Evolutionary conservation across 495 filamentous ascomycete genomes (phyloP).

Genomic region (Podospora australis): DNA sequence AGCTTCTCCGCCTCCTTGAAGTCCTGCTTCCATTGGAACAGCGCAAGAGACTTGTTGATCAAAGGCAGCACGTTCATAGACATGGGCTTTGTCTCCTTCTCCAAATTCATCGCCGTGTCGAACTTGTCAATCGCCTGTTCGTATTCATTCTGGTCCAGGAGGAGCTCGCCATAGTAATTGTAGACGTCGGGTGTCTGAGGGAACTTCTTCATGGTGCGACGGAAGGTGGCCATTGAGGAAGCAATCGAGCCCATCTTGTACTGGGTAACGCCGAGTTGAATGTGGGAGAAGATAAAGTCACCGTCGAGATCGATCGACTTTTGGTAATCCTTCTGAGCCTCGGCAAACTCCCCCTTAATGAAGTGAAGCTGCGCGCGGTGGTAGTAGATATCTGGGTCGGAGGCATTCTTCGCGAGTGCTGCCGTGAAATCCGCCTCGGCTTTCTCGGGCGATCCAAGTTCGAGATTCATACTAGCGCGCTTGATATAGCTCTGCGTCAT

Average conservation of each 20-base stretch:
- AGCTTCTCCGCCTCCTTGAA: constrained; percentile 91
- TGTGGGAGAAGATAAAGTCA: constrained; percentile 98
- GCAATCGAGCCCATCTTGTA: constrained; percentile 99
- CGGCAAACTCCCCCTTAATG: constrained; percentile 86
- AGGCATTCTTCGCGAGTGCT: constrained; percentile 75
- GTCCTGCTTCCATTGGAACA: constrained; percentile 98
- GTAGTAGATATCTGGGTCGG: constrained; percentile 98
- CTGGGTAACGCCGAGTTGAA: constrained; percentile 97
- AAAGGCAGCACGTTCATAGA: constrained; percentile 95
- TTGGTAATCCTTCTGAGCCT: constrained; percentile 97
- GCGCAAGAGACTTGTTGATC: constrained; percentile 94
- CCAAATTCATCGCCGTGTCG: constrained; percentile 94
- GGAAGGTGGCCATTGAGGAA: constrained; percentile 97
- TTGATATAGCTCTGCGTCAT: constrained; percentile 98
- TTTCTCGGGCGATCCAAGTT: constrained; percentile 81
- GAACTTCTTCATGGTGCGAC: constrained; percentile 96
- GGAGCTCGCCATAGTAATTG: constrained; percentile 98
- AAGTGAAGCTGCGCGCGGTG: constrained; percentile 98
- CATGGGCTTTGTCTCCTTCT: constrained; percentile 85
- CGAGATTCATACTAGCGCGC: constrained; percentile 93
- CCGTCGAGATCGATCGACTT: constrained; percentile 96
- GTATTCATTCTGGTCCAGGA: constrained; percentile 94
- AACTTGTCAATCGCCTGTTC: constrained; percentile 97
- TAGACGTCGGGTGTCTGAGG: constrained; percentile 94
- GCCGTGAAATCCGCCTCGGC: constrained; percentile 83